Conservation (phyloP, 208 protist species). For the Leishmania aethiopica region DNA sequence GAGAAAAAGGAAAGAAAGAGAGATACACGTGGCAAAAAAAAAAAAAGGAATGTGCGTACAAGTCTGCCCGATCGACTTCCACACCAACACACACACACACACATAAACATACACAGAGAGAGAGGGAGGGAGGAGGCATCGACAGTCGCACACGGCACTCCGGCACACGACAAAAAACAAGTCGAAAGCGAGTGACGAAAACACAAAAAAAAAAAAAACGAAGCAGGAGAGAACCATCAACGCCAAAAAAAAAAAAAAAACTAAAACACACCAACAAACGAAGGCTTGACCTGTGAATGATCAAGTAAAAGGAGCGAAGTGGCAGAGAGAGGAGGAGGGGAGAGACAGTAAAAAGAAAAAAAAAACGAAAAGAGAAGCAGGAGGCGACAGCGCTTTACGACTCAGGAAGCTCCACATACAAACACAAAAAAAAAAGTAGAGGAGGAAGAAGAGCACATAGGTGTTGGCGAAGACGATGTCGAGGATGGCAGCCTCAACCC, state of each 20-base stretch:
- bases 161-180: neutral
- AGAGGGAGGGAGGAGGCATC: neutral
- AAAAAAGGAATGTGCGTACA: neutral
- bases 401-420: neutral
- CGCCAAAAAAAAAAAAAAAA: too few relatives aligned
- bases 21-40: neutral
- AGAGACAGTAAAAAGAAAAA: neutral
- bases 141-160: neutral
- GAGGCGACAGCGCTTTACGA: neutral
- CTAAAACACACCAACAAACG: too few relatives aligned
- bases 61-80: neutral
- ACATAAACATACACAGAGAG: neutral
- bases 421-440: neutral
- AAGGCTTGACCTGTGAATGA: too few relatives aligned
- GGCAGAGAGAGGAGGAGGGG: neutral
- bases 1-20: neutral
- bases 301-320: neutral
- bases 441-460: neutral
- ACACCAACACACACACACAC: neutral
- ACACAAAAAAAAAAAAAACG: neutral
- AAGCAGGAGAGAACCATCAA: neutral
- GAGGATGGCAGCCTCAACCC: neutral
- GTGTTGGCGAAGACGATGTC: neutral
- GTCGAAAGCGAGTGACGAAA: too few relatives aligned
- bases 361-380: neutral